These are phyloP conservation scores for Apiotrichum porosum DNA, from an alignment of 1,284 basidiomycete genomes.

Conservation along the genomic window DNA sequence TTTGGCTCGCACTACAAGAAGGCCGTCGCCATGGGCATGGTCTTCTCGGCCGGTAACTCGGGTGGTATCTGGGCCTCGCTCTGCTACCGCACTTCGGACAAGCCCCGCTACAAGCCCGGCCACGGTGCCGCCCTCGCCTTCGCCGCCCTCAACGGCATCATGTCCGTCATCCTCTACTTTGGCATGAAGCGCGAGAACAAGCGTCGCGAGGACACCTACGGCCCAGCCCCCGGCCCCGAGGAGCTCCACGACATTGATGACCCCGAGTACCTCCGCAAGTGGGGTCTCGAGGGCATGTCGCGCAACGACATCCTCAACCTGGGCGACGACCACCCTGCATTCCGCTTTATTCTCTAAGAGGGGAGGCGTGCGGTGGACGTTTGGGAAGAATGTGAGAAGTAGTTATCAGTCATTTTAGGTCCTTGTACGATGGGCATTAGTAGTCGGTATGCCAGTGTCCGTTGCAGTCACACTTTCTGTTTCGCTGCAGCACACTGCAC, in stretches of 20 bases:
- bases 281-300: slow-evolving; percentile 46
- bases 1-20: slow-evolving; percentile 47
- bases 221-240: slow-evolving; percentile 51
- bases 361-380: no score
- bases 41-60: slow-evolving; percentile 51
- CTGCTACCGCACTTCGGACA: slow-evolving; percentile 42
- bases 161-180: slow-evolving; percentile 38
- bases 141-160: slow-evolving; percentile 36
- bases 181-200: slow-evolving; percentile 44
- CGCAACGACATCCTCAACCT: slow-evolving; percentile 49
- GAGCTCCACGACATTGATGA: slow-evolving; percentile 56
- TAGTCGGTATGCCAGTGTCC: no score
- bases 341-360: slow-evolving; percentile 34
- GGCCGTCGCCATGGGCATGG: slow-evolving; percentile 50
- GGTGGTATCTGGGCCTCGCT: slow-evolving; percentile 51
- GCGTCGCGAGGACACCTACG: slow-evolving; percentile 43
- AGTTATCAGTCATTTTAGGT: no score
- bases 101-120: slow-evolving; percentile 37
- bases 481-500: no score
- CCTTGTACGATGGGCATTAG: no score
- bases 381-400: no score
- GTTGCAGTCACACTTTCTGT: no score
- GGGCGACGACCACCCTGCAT: slow-evolving; percentile 49
- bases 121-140: slow-evolving; percentile 48
- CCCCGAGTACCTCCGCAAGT: slow-evolving; percentile 39